These are phyloP conservation scores for Turnera subulata DNA, from an alignment of 345 rosid genomes.

Conservation along the genomic window DNA sequence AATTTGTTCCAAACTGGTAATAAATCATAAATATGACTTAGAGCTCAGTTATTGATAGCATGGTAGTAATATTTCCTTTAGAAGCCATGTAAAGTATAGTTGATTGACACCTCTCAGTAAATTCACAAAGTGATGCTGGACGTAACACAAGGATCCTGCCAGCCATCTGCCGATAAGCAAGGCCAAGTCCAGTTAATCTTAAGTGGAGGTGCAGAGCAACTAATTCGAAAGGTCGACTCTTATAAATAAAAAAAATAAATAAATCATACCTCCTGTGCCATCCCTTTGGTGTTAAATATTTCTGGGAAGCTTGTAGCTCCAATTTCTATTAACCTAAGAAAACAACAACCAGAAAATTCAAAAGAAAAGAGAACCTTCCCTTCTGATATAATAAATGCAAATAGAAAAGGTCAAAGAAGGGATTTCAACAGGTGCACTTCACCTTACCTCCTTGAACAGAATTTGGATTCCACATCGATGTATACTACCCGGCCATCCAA, in stretches of 20 bases:
- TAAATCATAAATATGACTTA: slow-evolving; percentile 3
- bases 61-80: background rate
- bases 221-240: background rate
- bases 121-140: slow-evolving; percentile 65
- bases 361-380: slow-evolving; percentile 10
- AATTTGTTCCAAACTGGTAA: slow-evolving; percentile 66
- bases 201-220: slow-evolving; percentile 3
- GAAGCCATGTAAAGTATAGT: background rate
- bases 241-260: background rate
- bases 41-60: background rate
- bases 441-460: slow-evolving; percentile 73
- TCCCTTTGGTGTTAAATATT: slow-evolving; percentile 60
- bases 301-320: slow-evolving; percentile 73
- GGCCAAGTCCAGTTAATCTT: slow-evolving; percentile 3
- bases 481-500: slow-evolving; percentile 74
- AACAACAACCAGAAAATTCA: background rate
- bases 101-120: slow-evolving; percentile 59
- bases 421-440: background rate
- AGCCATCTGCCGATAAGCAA: slow-evolving; percentile 57
- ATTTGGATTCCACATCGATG: slow-evolving; percentile 75
- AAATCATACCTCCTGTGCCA: slow-evolving; percentile 66
- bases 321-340: slow-evolving; percentile 73
- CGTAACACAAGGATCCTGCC: slow-evolving; percentile 74
- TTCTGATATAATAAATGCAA: background rate
- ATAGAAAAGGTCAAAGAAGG: background rate